A percentile compares a stretch with the other conserved stretches of the same genome.
These are phyloP conservation scores for Citrus sinensis DNA, from an alignment of 345 rosid species.

Conservation along the genomic window DVS_A1.0 CM039163.1:30528001-30528500, in stretches of 20 bases:
- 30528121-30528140: constrained; percentile 53
- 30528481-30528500: fast-evolving
- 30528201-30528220: constrained; percentile 76
- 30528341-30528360: too few species aligned
- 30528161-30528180: constrained; percentile 60
- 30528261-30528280: too few species aligned
- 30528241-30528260: not conserved
- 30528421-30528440: too few species aligned
- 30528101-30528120: constrained; percentile 75
- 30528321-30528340: too few species aligned
- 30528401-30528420: fast-evolving
- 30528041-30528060: not conserved
- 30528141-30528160: constrained; percentile 80
- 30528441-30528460: fast-evolving
- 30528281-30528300: too few species aligned
- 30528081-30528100: constrained; percentile 86
- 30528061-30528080: constrained; percentile 61
- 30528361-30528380: too few species aligned
- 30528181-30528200: constrained; percentile 64
- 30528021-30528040: too few species aligned
- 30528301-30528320: too few species aligned
- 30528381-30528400: too few species aligned
- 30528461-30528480: too few species aligned
- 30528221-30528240: constrained; percentile 22
- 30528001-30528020: not conserved